Conservation (phyloP, 306 rosid genomes). For the Senna tora region DNA sequence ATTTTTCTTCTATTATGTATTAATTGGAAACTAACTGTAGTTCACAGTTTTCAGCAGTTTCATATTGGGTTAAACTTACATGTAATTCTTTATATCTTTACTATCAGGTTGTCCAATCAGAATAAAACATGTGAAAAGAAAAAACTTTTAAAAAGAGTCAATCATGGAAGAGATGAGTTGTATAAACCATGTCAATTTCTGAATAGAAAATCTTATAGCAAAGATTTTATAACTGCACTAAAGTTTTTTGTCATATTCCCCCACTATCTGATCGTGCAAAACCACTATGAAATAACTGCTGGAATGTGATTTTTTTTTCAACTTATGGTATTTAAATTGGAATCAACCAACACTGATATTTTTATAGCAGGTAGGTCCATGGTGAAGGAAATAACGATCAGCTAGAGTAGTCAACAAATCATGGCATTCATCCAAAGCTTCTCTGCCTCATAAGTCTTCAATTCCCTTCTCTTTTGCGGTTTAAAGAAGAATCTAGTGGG, state of each 20-base stretch:
- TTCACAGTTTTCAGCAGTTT: conserved; percentile 11
- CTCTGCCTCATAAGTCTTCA: conserved; percentile 26
- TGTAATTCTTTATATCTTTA: no score
- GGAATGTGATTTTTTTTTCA: conserved; percentile 13
- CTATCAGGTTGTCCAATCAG: no score
- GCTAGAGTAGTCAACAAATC: neutral
- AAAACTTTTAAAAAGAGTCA: no score
- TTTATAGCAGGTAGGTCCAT: conserved; percentile 18
- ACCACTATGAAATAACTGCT: conserved; percentile 22
- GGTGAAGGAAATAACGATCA: conserved; percentile 18
- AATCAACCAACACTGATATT: conserved; percentile 15
- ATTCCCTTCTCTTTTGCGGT: neutral
- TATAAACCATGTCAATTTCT: no score
- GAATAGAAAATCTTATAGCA: no score
- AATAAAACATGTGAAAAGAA: no score
- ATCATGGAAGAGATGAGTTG: no score
- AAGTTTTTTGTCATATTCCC: neutral
- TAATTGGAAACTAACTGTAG: conserved; percentile 12
- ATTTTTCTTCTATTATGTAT: neutral
- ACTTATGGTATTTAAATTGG: conserved; percentile 7
- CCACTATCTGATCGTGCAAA: conserved; percentile 4
- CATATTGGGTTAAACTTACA: no score
- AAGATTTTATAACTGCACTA: no score
- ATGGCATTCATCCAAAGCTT: conserved; percentile 8
- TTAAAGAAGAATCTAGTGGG: conserved; percentile 17